Percentiles rank a stretch among this genome's conserved stretches.
Evolutionary conservation across 75 land plant genomes (phyloP).

Genomic region (Picea sitchensis): DNA sequence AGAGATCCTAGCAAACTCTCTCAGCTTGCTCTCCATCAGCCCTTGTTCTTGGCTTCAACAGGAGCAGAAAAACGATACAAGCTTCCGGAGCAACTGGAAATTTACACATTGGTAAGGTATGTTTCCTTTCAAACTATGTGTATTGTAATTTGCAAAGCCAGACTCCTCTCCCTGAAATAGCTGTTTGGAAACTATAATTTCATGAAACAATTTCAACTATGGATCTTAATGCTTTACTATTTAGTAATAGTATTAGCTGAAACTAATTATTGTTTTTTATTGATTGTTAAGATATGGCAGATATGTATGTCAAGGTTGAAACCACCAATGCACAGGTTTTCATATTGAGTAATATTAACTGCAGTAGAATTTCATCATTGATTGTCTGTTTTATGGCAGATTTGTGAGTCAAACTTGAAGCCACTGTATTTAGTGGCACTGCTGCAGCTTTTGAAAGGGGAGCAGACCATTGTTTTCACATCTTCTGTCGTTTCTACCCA

Average conservation of each 20-base stretch:
- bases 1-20: slow-evolving; percentile 92
- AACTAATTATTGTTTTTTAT: background rate
- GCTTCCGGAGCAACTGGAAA: slow-evolving; percentile 68
- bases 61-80: slow-evolving; percentile 50
- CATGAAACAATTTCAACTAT: background rate
- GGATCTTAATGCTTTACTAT: background rate
- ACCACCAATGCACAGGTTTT: background rate
- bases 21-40: slow-evolving; percentile 84
- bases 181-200: background rate
- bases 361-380: background rate
- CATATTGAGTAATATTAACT: background rate
- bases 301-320: background rate
- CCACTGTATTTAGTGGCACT: slow-evolving; percentile 71
- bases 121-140: slow-evolving; percentile 7
- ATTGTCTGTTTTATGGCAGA: slow-evolving; percentile 27
- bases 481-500: slow-evolving; percentile 82
- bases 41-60: slow-evolving; percentile 62
- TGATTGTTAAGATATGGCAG: background rate
- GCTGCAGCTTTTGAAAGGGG: slow-evolving; percentile 45
- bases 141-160: background rate
- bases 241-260: background rate
- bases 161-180: background rate
- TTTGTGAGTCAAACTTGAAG: slow-evolving; percentile 65
- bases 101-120: slow-evolving; percentile 64
- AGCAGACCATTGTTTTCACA: slow-evolving; percentile 86